Evolutionary conservation across 495 filamentous ascomycete genomes (phyloP).

Genomic region (Penicillium robsamsonii): DNA sequence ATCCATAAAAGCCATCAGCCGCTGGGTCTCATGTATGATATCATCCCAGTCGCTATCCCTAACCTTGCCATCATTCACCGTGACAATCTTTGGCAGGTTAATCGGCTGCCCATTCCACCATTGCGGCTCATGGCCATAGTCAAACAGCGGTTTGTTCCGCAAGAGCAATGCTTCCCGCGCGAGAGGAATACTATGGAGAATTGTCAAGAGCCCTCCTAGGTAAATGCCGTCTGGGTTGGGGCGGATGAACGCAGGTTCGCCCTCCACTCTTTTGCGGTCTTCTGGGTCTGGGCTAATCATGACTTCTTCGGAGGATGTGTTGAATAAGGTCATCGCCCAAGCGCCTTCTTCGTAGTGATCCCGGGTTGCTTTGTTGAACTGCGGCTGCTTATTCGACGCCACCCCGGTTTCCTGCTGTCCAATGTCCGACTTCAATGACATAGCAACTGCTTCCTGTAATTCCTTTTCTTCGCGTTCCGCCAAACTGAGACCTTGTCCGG

Average conservation of each 20-base stretch:
- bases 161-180: constrained; percentile 71
- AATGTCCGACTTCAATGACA: constrained; percentile 48
- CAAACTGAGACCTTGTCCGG: constrained; percentile 43
- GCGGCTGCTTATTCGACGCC: constrained; percentile 38
- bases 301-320: constrained; percentile 55
- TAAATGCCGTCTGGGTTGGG: constrained; percentile 58
- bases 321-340: constrained; percentile 73
- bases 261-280: constrained; percentile 56
- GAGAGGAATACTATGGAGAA: constrained; percentile 80
- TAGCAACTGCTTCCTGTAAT: constrained; percentile 56
- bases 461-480: constrained; percentile 58
- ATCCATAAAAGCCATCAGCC: constrained; percentile 86
- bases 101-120: constrained; percentile 85
- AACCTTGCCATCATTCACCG: constrained; percentile 41
- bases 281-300: constrained; percentile 58
- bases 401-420: constrained; percentile 59
- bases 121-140: constrained; percentile 67
- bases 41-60: constrained; percentile 45
- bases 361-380: constrained; percentile 73
- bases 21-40: constrained; percentile 56
- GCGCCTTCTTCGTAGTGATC: constrained; percentile 65
- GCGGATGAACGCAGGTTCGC: constrained; percentile 69
- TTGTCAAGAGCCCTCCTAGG: constrained; percentile 69
- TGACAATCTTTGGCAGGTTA: constrained; percentile 55
- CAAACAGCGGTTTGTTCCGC: constrained; percentile 45